Base-by-base conservation (phyloP, 2,329 filamentous ascomycete species). In the Cordyceps militaris region DNA sequence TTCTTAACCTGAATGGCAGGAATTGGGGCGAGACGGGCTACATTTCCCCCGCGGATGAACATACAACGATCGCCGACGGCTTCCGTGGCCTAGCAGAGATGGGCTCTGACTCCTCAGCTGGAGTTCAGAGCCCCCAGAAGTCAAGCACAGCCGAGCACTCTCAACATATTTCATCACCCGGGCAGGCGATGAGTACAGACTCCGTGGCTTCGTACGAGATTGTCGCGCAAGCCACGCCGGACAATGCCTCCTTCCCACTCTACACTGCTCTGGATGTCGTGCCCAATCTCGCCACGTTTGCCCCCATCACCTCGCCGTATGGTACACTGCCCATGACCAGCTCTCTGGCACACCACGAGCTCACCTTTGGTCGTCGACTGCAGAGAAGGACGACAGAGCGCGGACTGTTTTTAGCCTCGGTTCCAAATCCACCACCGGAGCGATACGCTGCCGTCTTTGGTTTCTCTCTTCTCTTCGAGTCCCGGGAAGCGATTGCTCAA, bases 351-450 rank as follows among this genome's bases (percentile, higher is more conserved):
- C 79, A 81, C 58, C 76, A 82, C 26, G 88, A 92, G 67, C 73
- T 76, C 1, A 85, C 80, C 1, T 92, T 95, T 63, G 84, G 84
- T 11, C 82, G 88, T 8, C 80, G 87, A 4, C 74, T 95, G 4
- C 87, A 89, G 50, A 82, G 89, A 43, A 77, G 77, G 55, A 78
- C 83, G 2, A 63, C 85, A 1, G 88, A 95, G 69, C 71, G 76
- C 26, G 88, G 79, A 0, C 81, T 85, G 58, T 71, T 75, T 3
- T 71, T 92, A 1, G 75, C 89, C 3, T 73, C 67, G 14, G 75
- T 76, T 67, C 65, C 72, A 2, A 71, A 76, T 61, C 77, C 81
- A 49, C 75, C 79, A 0, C 75, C 77, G 2, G 67, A 73, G 2
- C 69, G 70, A 1, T 75, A 84, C 57, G 71, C 75, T n/a, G 77